These are phyloP conservation scores for Aspergillus affinis DNA, from an alignment of 495 filamentous ascomycete species.

Conservation along the genomic window DNA sequence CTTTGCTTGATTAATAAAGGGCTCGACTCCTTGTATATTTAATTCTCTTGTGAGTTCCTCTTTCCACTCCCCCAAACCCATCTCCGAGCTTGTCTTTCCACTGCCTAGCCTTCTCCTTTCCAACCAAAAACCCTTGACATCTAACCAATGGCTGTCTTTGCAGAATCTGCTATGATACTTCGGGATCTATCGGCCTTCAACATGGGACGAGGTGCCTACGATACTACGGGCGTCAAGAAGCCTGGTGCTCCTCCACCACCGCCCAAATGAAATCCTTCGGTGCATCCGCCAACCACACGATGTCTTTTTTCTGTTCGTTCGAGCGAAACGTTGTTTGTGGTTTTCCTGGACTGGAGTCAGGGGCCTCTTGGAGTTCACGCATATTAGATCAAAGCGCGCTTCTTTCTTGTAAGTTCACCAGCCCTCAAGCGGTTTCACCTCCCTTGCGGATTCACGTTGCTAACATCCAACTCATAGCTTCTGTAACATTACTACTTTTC, in stretches of 20 bases:
- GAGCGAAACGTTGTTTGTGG: slow-evolving; percentile 28
- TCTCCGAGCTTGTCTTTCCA: neutral
- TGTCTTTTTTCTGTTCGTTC: slow-evolving; percentile 22
- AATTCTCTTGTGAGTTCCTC: slow-evolving; percentile 17
- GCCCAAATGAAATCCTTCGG: slow-evolving; percentile 29
- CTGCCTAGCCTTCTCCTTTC: slow-evolving; percentile 2
- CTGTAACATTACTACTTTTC: slow-evolving; percentile 39
- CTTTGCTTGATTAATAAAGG: slow-evolving; percentile 8
- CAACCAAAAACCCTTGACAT: slow-evolving; percentile 8
- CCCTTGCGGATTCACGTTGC: slow-evolving; percentile 21
- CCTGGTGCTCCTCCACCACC: slow-evolving; percentile 52
- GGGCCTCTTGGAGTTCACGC: slow-evolving; percentile 32
- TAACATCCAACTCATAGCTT: slow-evolving; percentile 28
- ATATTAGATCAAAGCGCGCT: slow-evolving; percentile 31
- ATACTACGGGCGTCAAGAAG: slow-evolving; percentile 59
- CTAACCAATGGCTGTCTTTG: slow-evolving; percentile 34
- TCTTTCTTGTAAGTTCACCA: slow-evolving; percentile 33
- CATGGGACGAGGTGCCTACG: slow-evolving; percentile 61
- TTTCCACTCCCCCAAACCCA: slow-evolving; percentile 4
- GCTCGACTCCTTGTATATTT: slow-evolving; percentile 7
- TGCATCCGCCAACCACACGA: slow-evolving; percentile 28
- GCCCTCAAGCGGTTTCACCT: neutral
- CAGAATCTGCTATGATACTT: slow-evolving; percentile 52
- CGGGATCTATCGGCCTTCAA: slow-evolving; percentile 49
- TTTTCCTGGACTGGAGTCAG: slow-evolving; percentile 30